Evolutionary conservation across 2,329 filamentous ascomycete genomes (phyloP), one percentile per base, ranked within the genome.

Genomic region (Passalora sequoiae): DNA sequence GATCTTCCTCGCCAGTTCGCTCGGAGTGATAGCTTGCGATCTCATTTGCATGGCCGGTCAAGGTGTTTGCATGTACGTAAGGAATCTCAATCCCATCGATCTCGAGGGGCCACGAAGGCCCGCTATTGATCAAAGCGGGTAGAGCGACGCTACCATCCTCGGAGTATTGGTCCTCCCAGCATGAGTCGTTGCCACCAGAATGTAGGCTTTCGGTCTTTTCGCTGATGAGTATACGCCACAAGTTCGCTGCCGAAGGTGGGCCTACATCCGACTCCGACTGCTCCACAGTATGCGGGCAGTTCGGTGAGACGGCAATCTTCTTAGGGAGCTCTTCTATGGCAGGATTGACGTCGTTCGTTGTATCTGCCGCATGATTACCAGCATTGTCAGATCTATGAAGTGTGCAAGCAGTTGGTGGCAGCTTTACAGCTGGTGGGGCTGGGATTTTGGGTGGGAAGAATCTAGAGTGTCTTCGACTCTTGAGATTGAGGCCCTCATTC

Each of bases 1-100:
- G 8, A 22, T 44, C 36, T 27, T 50, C 42, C 10, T 46, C 37
- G n/a, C 22, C 35, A 20, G 13, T 41, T 12, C 25, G 15, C n/a
- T 24, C 31, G 30, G 10, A 37, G 39, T 36, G 48, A 37, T 22
- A 37, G 13, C 13, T 43, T 17, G 46, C 51, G 9, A 19, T 36
- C 19, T 55, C 54, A 29, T 58, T 59, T 4, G 51, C 44, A 30
- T 46, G 33, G 12, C 56, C 58, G 28, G 47, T 52, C 25, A 62
- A 47, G 33, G 54, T 58, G 43, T 62, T 62, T 30, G 45, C 45
- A 27, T 62, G 58, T 2, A 58, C 54, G 36, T 59, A 57, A 3
- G 57, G 57, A 4, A 56, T 19, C 35, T 50, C 53, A 8, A 33
- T 48, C 20, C 43, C 43, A 9, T 56, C 54, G 12, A 57, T 51